Evolutionary conservation across 2,329 filamentous ascomycete genomes (phyloP), one percentile per base, ranked within the genome.

Genomic region (Trichoderma sp.): DNA sequence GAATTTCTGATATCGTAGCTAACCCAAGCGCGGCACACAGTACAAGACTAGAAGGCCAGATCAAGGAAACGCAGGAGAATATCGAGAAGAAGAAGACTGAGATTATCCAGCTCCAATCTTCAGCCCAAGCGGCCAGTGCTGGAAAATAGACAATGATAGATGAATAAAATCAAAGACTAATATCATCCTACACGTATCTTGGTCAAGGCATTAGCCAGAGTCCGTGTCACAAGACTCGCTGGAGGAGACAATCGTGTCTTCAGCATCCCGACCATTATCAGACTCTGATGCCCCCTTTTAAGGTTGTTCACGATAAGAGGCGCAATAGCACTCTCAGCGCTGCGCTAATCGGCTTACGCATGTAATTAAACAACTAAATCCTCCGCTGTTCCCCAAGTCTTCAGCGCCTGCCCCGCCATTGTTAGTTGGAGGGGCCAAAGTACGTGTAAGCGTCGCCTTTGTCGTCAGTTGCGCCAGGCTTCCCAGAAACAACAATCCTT

Each of bases 31-130:
- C 11, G 5, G 30, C 24, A 10, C 26, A 52, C 30, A 82, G 80
- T 59, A 73, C 77, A 66, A 78, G 80, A 68, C 74, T 84, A 56
- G 87, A 89, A 70, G 76, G 71, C 3, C 82, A 84, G 73, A 88
- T 89, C 73, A 85, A 83, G 73, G 86, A 87, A 63, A 79, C 80
- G 1, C 85, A 89, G 74, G 81, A 79, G 8, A 88, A 86, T 77
- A 79, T 87, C 24, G 86, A 89, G 74, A 85, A 82, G 77, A 87
- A 87, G 79, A 87, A 86, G 79, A 79, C 78, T 30, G 85, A 89
- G 74, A 88, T 89, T 70, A 86, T 89, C 58, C 85, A 87, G 74
- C 74, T 82, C 10, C 87, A 89, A 74, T 78, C 83, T 13, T 80
- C 80, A 43, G 82, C 84, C 4, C 85, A 87, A 73, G 81, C 81